Conservation (phyloP, 768 basidiomycete species). For the Mycena floridula region DNA sequence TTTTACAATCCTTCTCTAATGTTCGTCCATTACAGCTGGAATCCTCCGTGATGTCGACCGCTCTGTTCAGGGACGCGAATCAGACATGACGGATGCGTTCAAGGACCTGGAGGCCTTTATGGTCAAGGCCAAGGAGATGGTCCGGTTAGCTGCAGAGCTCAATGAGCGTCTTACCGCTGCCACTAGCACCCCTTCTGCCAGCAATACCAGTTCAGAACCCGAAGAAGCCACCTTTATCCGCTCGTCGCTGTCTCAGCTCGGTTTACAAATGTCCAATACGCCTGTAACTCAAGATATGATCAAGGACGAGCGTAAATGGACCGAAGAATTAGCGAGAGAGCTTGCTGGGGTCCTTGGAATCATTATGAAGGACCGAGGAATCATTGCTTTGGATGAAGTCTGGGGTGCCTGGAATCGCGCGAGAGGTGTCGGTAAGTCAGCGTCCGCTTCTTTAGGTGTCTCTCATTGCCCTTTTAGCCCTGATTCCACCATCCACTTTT, state of each 20-base stretch:
- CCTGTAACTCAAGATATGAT: slow-evolving; percentile 90
- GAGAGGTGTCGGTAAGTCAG: slow-evolving; percentile 72
- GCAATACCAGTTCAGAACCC: slow-evolving; percentile 35
- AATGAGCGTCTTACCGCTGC: slow-evolving; percentile 70
- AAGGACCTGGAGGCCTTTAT: slow-evolving; percentile 87
- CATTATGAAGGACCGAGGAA: slow-evolving; percentile 73
- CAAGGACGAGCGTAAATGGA: slow-evolving; percentile 73
- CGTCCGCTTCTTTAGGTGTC: neutral
- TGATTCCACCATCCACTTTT: slow-evolving; percentile 86
- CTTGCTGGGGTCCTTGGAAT: slow-evolving; percentile 70
- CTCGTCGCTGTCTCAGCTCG: slow-evolving; percentile 84
- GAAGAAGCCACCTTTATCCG: slow-evolving; percentile 86
- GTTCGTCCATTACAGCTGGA: slow-evolving; percentile 65
- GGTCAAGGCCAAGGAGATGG: slow-evolving; percentile 91
- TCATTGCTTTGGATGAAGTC: slow-evolving; percentile 85
- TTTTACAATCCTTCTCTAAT: slow-evolving; percentile 1
- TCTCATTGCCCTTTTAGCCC: slow-evolving; percentile 43
- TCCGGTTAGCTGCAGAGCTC: slow-evolving; percentile 80
- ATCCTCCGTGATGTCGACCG: slow-evolving; percentile 74
- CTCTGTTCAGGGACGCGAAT: slow-evolving; percentile 55
- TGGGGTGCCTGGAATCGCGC: slow-evolving; percentile 97
- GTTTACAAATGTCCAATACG: slow-evolving; percentile 68
- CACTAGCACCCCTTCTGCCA: slow-evolving; percentile 5
- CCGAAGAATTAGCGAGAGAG: slow-evolving; percentile 77
- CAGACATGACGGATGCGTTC: slow-evolving; percentile 69